Evolutionary conservation across 176 grass and related monocot genomes (phyloP).

Genomic region (Ampelocalamus luodianensis): DNA sequence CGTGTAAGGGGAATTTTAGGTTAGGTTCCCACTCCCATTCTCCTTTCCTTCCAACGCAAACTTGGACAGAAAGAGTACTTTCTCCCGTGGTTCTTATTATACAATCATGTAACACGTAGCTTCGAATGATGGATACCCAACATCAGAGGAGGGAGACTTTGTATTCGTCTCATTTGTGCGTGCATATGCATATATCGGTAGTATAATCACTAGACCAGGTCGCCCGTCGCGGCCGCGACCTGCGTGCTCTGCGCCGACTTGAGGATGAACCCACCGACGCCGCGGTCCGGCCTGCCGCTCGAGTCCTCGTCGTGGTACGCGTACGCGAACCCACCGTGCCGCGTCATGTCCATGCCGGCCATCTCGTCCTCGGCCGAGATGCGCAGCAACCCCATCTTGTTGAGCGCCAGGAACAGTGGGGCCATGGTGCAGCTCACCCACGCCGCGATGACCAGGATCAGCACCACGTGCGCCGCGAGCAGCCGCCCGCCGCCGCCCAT

Average conservation of each 20-base stretch:
- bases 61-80: not conserved
- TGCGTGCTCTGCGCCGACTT: conserved; percentile 41
- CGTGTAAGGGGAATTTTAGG: not conserved
- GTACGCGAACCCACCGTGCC: conserved; percentile 64
- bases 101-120: conserved; percentile 23
- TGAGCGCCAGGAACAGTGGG: conserved; percentile 61
- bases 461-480: conserved; percentile 48
- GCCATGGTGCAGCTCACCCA: conserved; percentile 74
- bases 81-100: conserved; percentile 22
- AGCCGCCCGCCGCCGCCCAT: conserved; percentile 65
- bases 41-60: not conserved
- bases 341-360: conserved; percentile 61
- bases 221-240: conserved; percentile 41
- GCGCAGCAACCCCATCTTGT: conserved; percentile 54
- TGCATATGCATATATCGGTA: too few species aligned
- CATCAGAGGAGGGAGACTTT: not conserved
- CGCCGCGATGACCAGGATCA: conserved; percentile 59
- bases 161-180: not conserved
- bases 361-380: conserved; percentile 54
- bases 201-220: conserved; percentile 5
- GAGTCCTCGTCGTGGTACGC: conserved; percentile 58
- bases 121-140: not conserved
- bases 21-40: not conserved
- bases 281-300: conserved; percentile 9
- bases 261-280: conserved; percentile 31